These are phyloP conservation scores for Botrytis tulipae DNA, from an alignment of 2,329 filamentous ascomycete species.

Conservation along the genomic window DNA sequence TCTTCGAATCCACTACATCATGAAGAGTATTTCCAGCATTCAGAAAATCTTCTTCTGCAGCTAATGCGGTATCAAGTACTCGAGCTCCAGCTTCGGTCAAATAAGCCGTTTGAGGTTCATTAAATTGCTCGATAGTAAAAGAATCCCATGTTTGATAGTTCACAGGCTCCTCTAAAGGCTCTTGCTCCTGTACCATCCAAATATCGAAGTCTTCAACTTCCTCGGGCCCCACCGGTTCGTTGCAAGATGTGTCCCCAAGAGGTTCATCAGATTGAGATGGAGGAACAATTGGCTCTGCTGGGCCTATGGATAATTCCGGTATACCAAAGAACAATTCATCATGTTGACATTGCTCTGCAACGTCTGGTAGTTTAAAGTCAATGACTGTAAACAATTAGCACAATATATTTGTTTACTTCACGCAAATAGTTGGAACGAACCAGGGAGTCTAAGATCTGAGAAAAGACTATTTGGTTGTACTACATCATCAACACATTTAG, in stretches of 20 bases:
- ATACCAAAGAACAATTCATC: conserved; percentile 36
- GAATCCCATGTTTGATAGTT: conserved; percentile 67
- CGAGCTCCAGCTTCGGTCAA: conserved; percentile 66
- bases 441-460: conserved; percentile 35
- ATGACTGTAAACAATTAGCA: conserved; percentile 30
- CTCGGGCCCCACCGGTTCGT: conserved; percentile 33
- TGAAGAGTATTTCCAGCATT: conserved; percentile 42
- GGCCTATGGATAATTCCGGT: conserved; percentile 32
- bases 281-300: conserved; percentile 12
- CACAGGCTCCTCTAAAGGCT: conserved; percentile 32
- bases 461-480: conserved; percentile 39
- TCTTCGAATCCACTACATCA: conserved; percentile 47
- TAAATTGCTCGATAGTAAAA: conserved; percentile 51
- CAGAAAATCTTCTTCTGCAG: conserved; percentile 44
- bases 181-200: conserved; percentile 48
- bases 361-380: conserved; percentile 30
- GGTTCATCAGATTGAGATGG: conserved; percentile 21
- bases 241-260: conserved; percentile 2
- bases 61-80: conserved; percentile 63
- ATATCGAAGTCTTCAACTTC: conserved; percentile 38
- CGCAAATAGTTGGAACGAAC: conserved; percentile 22
- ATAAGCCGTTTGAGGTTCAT: conserved; percentile 49
- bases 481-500: conserved; percentile 45
- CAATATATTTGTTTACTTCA: not conserved
- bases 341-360: conserved; percentile 24